Percentiles rank a stretch among this genome's conserved stretches.
These are phyloP conservation scores for Ganoderma resinaceum DNA, from an alignment of 1,284 basidiomycete genomes.

Conservation along the genomic window DNA sequence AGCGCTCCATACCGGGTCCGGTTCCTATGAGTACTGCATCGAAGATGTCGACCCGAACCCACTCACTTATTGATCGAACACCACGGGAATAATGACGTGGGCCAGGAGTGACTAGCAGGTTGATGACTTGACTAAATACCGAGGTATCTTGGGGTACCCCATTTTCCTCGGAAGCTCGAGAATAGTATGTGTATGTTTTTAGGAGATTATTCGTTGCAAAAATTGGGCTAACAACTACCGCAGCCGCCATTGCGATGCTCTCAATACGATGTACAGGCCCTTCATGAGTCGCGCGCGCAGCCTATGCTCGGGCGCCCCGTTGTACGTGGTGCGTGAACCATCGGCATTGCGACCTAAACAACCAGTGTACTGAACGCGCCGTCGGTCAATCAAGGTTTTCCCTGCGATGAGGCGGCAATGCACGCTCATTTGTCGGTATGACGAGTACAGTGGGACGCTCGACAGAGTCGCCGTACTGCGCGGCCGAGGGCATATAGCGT, in stretches of 20 bases:
- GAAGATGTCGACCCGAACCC: background rate
- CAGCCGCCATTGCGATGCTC: background rate
- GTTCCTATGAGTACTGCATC: background rate
- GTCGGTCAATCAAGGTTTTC: background rate
- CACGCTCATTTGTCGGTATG: background rate
- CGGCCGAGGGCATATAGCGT: background rate
- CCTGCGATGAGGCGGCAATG: background rate
- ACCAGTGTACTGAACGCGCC: background rate
- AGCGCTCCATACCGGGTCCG: background rate
- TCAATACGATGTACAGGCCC: background rate
- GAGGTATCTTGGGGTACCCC: background rate
- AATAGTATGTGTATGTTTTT: background rate
- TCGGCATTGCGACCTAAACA: constrained; percentile 7
- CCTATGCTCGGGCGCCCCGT: background rate
- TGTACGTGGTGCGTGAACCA: constrained; percentile 6
- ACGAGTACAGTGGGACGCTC: background rate
- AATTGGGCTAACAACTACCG: background rate
- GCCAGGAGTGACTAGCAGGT: background rate
- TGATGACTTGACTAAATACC: background rate
- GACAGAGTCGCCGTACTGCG: background rate
- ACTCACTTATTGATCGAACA: background rate
- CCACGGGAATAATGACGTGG: background rate
- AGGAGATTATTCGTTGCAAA: background rate
- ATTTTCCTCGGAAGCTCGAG: background rate
- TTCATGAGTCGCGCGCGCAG: constrained; percentile 11